Evolutionary conservation across 768 basidiomycete species (phyloP).

Genomic region (Podaxis carcinomalis): DNA sequence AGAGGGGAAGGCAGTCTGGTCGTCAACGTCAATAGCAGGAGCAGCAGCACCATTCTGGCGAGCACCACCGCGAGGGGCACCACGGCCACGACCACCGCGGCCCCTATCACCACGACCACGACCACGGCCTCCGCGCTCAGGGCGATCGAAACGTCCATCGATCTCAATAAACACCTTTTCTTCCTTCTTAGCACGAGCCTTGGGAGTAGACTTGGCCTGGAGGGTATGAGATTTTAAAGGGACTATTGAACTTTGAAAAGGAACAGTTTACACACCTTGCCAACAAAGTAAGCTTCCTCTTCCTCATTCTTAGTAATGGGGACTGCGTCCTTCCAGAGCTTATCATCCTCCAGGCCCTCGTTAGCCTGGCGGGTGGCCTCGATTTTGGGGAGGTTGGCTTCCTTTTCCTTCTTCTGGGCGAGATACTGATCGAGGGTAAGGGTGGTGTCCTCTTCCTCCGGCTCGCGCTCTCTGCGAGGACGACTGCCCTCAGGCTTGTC

Average conservation of each 20-base stretch:
- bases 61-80: conserved; percentile 42
- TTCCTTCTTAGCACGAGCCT: conserved; percentile 73
- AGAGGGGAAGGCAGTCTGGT: conserved; percentile 87
- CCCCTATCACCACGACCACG: conserved; percentile 43
- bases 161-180: conserved; percentile 93
- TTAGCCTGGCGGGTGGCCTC: conserved; percentile 75
- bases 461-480: conserved; percentile 51
- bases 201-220: conserved; percentile 63
- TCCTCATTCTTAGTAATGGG: conserved; percentile 65
- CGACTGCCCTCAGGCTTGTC: conserved; percentile 31
- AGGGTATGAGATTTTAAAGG: background rate
- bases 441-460: conserved; percentile 89
- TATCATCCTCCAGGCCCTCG: conserved; percentile 62
- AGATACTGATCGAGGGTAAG: conserved; percentile 93
- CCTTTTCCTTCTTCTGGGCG: conserved; percentile 71
- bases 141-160: conserved; percentile 84
- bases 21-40: conserved; percentile 64
- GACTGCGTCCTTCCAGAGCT: conserved; percentile 68
- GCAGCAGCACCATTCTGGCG: conserved; percentile 37
- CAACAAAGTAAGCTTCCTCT: conserved; percentile 78
- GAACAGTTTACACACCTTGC: conserved; percentile 62
- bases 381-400: conserved; percentile 66
- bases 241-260: background rate
- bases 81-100: conserved; percentile 38
- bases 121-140: conserved; percentile 62